These are phyloP conservation scores for Plasmodium falciparum DNA, from an alignment of 169 alveolate species.

Conservation along the genomic window DNA sequence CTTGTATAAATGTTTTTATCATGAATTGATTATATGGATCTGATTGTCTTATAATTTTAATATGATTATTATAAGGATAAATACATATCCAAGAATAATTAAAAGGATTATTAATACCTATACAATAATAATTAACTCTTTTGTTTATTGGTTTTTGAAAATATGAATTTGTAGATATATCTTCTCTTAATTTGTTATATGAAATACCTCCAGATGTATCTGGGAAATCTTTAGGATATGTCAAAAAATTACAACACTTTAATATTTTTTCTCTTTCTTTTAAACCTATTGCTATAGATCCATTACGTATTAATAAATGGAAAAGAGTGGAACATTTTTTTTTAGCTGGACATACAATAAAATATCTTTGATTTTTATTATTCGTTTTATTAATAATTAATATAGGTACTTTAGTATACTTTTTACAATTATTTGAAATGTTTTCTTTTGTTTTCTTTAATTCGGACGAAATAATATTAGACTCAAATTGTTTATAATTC, in stretches of 20 bases:
- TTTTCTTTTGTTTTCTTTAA: conserved; percentile 40
- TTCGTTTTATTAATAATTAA: conserved; percentile 42
- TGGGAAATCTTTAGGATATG: conserved; percentile 72
- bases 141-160: conserved; percentile 67
- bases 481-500: conserved; percentile 1
- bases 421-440: conserved; percentile 18
- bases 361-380: conserved; percentile 50
- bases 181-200: conserved; percentile 48
- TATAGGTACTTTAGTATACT: conserved; percentile 55
- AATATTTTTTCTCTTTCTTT: conserved; percentile 72
- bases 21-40: conserved; percentile 53
- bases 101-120: conserved; percentile 64
- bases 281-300: conserved; percentile 71
- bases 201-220: conserved; percentile 45
- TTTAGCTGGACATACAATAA: conserved; percentile 65
- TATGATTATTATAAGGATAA: conserved; percentile 24
- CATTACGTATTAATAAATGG: conserved; percentile 53
- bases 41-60: conserved; percentile 30
- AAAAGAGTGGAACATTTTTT: conserved; percentile 61
- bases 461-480: conserved; percentile 4
- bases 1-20: conserved; percentile 48
- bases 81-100: conserved; percentile 65
- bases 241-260: conserved; percentile 45
- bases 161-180: conserved; percentile 31
- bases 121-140: conserved; percentile 67